Conservation (phyloP, 1,284 basidiomycete species). For the Ustilago tritici region DNA sequence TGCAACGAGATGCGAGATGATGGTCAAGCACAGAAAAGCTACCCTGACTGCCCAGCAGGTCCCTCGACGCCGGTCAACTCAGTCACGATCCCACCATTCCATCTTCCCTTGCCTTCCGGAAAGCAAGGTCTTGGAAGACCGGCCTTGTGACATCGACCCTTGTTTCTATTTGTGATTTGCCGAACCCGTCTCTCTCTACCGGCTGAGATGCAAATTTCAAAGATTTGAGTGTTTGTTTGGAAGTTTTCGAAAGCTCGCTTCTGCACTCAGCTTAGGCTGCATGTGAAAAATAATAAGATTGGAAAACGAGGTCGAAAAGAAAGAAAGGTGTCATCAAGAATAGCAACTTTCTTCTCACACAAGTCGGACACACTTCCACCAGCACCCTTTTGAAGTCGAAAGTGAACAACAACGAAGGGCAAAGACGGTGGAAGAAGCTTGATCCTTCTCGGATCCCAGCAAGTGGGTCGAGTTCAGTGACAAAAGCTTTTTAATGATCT, state of each 20-base stretch:
- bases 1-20: slow-evolving; percentile 4
- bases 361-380: not conserved
- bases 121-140: too few relatives aligned
- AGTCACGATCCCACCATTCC: too few relatives aligned
- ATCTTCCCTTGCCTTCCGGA: too few relatives aligned
- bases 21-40: not conserved
- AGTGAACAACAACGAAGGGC: not conserved
- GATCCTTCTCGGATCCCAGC: not conserved
- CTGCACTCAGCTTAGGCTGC: slow-evolving; percentile 15
- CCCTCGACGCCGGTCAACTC: too few relatives aligned
- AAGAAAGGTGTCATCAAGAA: slow-evolving; percentile 7
- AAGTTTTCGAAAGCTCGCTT: slow-evolving; percentile 5
- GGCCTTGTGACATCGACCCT: too few relatives aligned
- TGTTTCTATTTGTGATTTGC: not conserved
- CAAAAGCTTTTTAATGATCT: slow-evolving; percentile 22
- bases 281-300: slow-evolving; percentile 16
- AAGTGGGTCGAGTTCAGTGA: not conserved
- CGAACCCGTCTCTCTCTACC: not conserved
- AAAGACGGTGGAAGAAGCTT: not conserved
- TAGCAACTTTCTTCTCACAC: slow-evolving; percentile 11
- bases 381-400: not conserved
- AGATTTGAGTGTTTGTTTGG: not conserved
- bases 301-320: too few relatives aligned
- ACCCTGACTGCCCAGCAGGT: too few relatives aligned
- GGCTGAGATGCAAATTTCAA: not conserved